Evolutionary conservation across 768 basidiomycete species (phyloP).

Genomic region (Termitomyces sp.): DNA sequence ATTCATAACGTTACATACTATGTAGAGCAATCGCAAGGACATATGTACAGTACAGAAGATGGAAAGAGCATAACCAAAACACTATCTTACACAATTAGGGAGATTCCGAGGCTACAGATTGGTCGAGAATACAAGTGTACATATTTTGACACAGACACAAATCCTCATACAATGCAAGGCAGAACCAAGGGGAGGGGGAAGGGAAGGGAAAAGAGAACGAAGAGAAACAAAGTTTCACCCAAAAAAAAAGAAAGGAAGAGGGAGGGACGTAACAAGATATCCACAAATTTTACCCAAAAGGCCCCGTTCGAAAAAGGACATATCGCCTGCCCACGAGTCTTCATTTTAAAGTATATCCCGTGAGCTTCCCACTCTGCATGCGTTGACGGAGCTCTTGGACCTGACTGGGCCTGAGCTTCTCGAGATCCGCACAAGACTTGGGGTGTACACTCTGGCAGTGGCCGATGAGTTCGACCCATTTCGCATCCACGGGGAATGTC

Average conservation of each 20-base stretch:
- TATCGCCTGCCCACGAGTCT: background rate
- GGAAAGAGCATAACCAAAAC: background rate
- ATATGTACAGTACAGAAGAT: background rate
- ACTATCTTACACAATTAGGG: background rate
- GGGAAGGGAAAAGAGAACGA: background rate
- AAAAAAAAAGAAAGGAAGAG: too few species aligned
- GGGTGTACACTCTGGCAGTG: constrained; percentile 29
- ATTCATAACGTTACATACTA: too few species aligned
- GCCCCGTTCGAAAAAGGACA: background rate
- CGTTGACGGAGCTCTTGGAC: constrained; percentile 28
- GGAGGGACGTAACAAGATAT: background rate
- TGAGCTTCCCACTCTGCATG: constrained; percentile 14
- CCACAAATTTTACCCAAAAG: background rate
- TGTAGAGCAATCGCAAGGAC: too few species aligned
- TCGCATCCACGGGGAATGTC: constrained; percentile 23
- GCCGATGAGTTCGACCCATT: constrained; percentile 27
- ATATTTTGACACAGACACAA: background rate
- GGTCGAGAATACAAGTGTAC: background rate
- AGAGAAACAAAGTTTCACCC: background rate
- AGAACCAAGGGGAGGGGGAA: background rate
- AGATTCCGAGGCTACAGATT: background rate
- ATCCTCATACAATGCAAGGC: background rate
- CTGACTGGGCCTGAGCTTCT: constrained; percentile 26
- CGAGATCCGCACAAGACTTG: constrained; percentile 27
- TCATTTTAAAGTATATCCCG: constrained; percentile 5